Percentiles rank a stretch among this genome's conserved stretches.
Conservation (phyloP, 371 early-diverging fungal genomes). For the Funneliformis caledonium region DNA sequence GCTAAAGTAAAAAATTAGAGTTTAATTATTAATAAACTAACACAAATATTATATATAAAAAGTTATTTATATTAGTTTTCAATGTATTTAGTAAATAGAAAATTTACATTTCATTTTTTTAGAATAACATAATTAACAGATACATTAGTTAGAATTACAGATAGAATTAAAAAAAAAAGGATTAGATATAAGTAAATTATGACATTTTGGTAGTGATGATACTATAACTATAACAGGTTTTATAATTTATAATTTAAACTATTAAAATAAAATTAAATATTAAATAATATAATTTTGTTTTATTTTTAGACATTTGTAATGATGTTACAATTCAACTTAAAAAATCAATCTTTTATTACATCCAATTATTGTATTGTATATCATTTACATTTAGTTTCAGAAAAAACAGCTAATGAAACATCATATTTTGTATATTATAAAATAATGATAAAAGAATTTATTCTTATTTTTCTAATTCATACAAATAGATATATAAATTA, state of each 20-base stretch:
- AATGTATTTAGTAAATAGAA: too few relatives aligned
- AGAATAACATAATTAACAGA: too few relatives aligned
- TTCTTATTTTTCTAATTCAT: slow-evolving; percentile 6
- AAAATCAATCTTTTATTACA: slow-evolving; percentile 13
- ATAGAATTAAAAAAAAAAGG: too few relatives aligned
- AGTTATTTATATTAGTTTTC: too few relatives aligned
- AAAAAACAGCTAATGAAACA: not conserved
- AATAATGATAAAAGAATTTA: not conserved
- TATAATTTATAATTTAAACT: too few relatives aligned
- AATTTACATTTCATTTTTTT: too few relatives aligned
- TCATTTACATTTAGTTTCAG: not conserved
- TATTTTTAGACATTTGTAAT: not conserved
- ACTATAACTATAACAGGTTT: too few relatives aligned
- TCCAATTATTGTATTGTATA: not conserved
- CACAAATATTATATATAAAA: not conserved
- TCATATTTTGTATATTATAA: not conserved
- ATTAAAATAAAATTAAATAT: too few relatives aligned
- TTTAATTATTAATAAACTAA: slow-evolving; percentile 3
- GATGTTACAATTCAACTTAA: slow-evolving; percentile 1
- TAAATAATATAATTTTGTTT: too few relatives aligned
- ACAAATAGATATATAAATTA: not conserved
- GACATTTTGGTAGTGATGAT: too few relatives aligned
- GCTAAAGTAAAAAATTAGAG: not conserved
- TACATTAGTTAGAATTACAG: too few relatives aligned
- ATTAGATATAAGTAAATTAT: too few relatives aligned